Conservation (phyloP, 2,329 filamentous ascomycete species). For the Trichothecium roseum region DNA sequence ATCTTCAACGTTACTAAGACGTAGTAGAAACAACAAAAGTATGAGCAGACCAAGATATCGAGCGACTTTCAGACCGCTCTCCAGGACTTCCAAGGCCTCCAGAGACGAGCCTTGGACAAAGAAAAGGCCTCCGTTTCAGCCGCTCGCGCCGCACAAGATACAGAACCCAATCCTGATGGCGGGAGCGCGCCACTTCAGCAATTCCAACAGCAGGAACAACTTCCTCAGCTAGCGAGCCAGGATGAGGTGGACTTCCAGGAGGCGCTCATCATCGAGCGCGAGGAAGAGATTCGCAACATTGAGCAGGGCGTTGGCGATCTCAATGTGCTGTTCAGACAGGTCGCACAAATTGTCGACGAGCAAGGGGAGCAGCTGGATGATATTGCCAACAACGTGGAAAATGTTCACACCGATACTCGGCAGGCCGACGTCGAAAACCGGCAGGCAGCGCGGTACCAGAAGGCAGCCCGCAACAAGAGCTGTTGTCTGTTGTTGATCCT, state of each 20-base stretch:
- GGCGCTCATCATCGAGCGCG: constrained; percentile 86
- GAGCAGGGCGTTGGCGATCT: constrained; percentile 92
- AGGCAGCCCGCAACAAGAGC: constrained; percentile 86
- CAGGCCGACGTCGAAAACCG: constrained; percentile 80
- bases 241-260: constrained; percentile 98
- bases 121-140: constrained; percentile 79
- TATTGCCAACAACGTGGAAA: constrained; percentile 81
- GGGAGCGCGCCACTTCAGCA: constrained; percentile 25
- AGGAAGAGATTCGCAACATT: constrained; percentile 94
- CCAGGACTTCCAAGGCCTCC: constrained; percentile 85
- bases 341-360: constrained; percentile 93
- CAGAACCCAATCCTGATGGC: constrained; percentile 23
- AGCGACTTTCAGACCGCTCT: constrained; percentile 86
- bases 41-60: constrained; percentile 89
- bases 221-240: constrained; percentile 75
- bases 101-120: constrained; percentile 83
- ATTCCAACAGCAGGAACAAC: constrained; percentile 60
- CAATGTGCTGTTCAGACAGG: constrained; percentile 93
- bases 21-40: constrained; percentile 79
- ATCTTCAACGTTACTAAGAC: neutral
- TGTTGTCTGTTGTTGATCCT: constrained; percentile 87
- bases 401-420: constrained; percentile 68
- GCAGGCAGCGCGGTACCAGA: constrained; percentile 84
- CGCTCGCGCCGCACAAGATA: constrained; percentile 67
- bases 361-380: constrained; percentile 83